Evolutionary conservation across 1,284 basidiomycete genomes (phyloP), one percentile per base, ranked within the genome.

Genomic region (Wallemia ichthyophaga): DNA sequence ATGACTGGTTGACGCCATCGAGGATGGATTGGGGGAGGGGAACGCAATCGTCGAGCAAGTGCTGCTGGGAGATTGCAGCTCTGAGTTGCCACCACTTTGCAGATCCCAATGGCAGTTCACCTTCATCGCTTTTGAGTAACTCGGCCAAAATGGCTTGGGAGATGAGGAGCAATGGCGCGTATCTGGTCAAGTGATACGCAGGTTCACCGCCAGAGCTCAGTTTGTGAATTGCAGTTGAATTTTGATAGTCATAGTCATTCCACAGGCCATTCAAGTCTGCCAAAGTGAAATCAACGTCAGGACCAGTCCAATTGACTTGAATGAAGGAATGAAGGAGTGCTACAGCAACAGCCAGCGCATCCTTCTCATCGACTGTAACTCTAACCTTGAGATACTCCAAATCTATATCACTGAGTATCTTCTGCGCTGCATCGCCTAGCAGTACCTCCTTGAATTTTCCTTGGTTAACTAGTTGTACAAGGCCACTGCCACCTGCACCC

Each of bases 231-330:
- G 88, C 77, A 1, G 69, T 65, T 27, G 72, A 69, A 65, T 88
- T 78, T 53, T 94, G 69, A 2, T 64, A 56, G 27, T 78, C 75
- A 53, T 79, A 74, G 17, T 74, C 72, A 27, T 75, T 65, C 25
- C 55, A 25, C 1, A 68, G 61, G 58, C 70, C 62, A 5, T 63
- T 78, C 75, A 60, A 61, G 25, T 70, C 67, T 9, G 68, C 21
- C 33, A 70, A 61, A 56, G 63, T 26, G n/a, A 61, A 7, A 57
- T 69, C 56, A 53, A 94, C 75, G 65, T 86, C 77, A 1, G 94
- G 94, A 1, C 94, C 94, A 0, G 91, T 96, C 88, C 88, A 99
- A 70, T 99, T 99, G 32, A 76, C 75, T 69, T 98, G 94, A 0
- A 92, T 74, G 71, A 92, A 99, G 0, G 85, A 79, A 63, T 94